Conservation (phyloP, 2,329 filamentous ascomycete species). For the Macrophomina phaseolina region DNA sequence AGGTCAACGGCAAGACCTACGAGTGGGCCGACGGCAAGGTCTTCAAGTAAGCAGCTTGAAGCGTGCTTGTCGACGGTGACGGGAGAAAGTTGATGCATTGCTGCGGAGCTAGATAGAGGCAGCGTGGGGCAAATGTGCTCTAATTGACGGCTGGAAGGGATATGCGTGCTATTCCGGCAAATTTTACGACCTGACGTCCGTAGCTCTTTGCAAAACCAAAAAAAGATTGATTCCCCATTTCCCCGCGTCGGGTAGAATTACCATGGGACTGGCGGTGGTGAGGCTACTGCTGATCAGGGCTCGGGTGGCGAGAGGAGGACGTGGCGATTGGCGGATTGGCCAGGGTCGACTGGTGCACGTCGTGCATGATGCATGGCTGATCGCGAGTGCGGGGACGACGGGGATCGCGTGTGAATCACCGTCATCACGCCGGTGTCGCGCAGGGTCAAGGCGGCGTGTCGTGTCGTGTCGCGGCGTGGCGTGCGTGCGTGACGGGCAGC, state of each 20-base stretch:
- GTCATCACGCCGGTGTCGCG: not conserved
- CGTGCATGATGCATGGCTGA: constrained; percentile 26
- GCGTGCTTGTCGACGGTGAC: not conserved
- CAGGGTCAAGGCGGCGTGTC: not conserved
- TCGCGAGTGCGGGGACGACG: constrained; percentile 23
- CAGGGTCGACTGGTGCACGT: constrained; percentile 17
- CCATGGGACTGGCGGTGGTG: constrained; percentile 13
- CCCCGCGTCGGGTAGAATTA: not conserved
- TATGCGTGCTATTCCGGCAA: constrained; percentile 24
- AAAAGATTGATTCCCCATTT: constrained; percentile 22
- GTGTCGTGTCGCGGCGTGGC: not conserved
- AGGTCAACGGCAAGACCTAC: constrained; percentile 85
- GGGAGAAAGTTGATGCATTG: constrained; percentile 18
- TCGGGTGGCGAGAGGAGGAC: constrained; percentile 1
- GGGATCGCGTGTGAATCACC: constrained; percentile 21
- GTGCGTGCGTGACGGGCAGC: not conserved
- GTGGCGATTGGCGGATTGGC: constrained; percentile 10
- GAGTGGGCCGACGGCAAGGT: constrained; percentile 92
- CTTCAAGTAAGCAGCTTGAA: constrained; percentile 79
- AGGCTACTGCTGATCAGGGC: constrained; percentile 6
- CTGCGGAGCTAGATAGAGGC: constrained; percentile 23
- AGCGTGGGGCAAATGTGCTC: constrained; percentile 13
- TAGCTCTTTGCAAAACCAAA: constrained; percentile 23
- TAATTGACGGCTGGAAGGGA: constrained; percentile 25
- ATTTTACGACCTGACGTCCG: constrained; percentile 26